A percentile compares a stretch with the other conserved stretches of the same genome.
Conservation (phyloP, 257 asterid species). For the Solanum clarkiae region DNA sequence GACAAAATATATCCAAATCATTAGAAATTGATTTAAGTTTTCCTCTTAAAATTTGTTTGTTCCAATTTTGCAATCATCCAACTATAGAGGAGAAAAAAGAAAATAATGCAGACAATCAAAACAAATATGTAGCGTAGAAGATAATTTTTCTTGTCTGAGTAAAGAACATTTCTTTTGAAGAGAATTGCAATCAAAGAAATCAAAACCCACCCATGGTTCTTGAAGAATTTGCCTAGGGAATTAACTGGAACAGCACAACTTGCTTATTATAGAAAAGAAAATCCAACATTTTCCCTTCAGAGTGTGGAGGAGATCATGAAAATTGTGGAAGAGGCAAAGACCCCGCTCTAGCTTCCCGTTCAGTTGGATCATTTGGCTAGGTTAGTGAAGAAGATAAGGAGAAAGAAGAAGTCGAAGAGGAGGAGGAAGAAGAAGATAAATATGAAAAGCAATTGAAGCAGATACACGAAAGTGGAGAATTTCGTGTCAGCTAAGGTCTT, state of each 20-base stretch:
- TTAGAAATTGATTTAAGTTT: too few relatives aligned
- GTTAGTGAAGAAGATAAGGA: conserved; percentile 47
- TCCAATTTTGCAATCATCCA: too few relatives aligned
- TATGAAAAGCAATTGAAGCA: conserved; percentile 68
- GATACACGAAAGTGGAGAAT: conserved; percentile 65
- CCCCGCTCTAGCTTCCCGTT: conserved; percentile 48
- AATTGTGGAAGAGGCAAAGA: conserved; percentile 63
- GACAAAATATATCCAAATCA: too few relatives aligned
- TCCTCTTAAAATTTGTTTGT: too few relatives aligned
- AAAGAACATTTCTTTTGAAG: conserved; percentile 19
- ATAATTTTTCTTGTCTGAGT: not conserved
- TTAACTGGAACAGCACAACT: conserved; percentile 60
- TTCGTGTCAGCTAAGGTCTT: conserved; percentile 20
- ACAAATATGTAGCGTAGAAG: too few relatives aligned
- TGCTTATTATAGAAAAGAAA: conserved; percentile 43
- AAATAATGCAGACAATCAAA: too few relatives aligned
- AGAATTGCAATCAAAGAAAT: conserved; percentile 52
- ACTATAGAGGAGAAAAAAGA: too few relatives aligned
- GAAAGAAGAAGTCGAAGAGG: conserved; percentile 34
- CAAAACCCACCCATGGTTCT: conserved; percentile 73
- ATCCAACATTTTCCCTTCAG: conserved; percentile 59
- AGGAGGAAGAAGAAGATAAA: conserved; percentile 54
- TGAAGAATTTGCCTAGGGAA: conserved; percentile 74
- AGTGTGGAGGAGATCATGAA: conserved; percentile 55
- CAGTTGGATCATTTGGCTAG: conserved; percentile 62